Conservation (phyloP, 2,329 filamentous ascomycete species). For the Seiridium unicorne region DNA sequence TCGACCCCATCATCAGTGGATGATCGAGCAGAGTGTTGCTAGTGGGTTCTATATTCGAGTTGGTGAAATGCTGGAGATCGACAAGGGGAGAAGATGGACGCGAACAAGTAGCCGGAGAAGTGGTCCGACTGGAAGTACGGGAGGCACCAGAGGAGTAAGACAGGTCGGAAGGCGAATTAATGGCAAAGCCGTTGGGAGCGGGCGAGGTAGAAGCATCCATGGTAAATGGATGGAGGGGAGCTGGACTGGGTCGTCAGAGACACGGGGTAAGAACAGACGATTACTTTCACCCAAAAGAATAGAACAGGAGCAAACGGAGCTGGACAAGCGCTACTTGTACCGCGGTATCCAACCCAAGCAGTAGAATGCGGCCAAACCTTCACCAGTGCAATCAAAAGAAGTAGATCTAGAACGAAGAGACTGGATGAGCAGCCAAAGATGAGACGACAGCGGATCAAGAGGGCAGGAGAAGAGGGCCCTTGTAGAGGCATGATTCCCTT, state of each 20-base stretch:
- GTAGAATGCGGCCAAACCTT: neutral
- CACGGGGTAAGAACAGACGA: conserved; percentile 6
- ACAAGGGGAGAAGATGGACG: conserved; percentile 19
- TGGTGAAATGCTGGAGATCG: conserved; percentile 15
- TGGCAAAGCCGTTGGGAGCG: conserved; percentile 15
- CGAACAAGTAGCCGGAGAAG: conserved; percentile 20
- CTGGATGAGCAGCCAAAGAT: neutral
- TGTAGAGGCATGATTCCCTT: conserved; percentile 2
- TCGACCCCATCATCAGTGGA: conserved; percentile 24
- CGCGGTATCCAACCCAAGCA: conserved; percentile 9
- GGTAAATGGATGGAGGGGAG: conserved; percentile 13
- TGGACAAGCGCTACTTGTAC: conserved; percentile 24
- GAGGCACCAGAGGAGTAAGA: conserved; percentile 27
- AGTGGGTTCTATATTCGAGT: conserved; percentile 17
- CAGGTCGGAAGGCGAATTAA: conserved; percentile 22
- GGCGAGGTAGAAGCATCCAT: conserved; percentile 22
- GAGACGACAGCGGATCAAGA: neutral
- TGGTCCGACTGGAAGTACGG: conserved; percentile 22
- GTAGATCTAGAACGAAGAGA: neutral
- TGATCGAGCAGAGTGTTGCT: conserved; percentile 15
- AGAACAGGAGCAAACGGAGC: conserved; percentile 31
- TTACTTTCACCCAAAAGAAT: conserved; percentile 15
- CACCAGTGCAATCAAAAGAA: neutral
- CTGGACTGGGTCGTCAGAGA: conserved; percentile 7
- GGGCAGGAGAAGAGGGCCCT: neutral